Conservation (phyloP, 495 filamentous ascomycete species). For the Aspergillus sclerotiicarbonarius region DNA sequence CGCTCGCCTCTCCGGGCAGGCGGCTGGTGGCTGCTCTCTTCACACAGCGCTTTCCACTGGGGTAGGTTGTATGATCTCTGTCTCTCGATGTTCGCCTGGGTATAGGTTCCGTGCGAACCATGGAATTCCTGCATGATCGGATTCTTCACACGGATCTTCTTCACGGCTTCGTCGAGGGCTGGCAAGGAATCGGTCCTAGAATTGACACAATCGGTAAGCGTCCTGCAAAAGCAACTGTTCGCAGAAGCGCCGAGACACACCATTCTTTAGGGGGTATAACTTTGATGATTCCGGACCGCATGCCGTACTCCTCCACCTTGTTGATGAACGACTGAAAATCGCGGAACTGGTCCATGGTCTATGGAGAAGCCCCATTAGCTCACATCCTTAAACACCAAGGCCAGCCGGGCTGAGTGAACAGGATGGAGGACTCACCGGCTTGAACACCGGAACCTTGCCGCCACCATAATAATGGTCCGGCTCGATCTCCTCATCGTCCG, state of each 20-base stretch:
- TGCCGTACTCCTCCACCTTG: constrained; percentile 89
- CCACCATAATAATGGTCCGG: constrained; percentile 85
- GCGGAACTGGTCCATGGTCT: constrained; percentile 89
- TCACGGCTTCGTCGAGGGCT: constrained; percentile 77
- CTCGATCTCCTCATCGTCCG: constrained; percentile 66
- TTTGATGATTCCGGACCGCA: constrained; percentile 95
- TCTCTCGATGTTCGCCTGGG: constrained; percentile 93
- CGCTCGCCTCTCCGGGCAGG: constrained; percentile 91
- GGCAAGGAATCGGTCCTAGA: constrained; percentile 69
- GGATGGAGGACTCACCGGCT: constrained; percentile 61
- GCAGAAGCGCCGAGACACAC: constrained; percentile 46
- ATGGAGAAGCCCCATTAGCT: constrained; percentile 19
- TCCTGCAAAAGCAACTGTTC: neutral
- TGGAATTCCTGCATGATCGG: constrained; percentile 98
- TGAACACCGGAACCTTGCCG: constrained; percentile 90
- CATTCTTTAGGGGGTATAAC: constrained; percentile 94
- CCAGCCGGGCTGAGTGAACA: neutral
- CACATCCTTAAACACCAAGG: neutral
- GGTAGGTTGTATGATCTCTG: constrained; percentile 94
- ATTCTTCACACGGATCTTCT: constrained; percentile 89
- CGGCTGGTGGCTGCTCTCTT: constrained; percentile 92
- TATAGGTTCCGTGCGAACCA: constrained; percentile 88
- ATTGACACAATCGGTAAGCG: neutral
- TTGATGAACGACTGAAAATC: constrained; percentile 87
- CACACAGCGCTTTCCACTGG: constrained; percentile 88